Percentiles rank a stretch among this genome's conserved stretches.
Evolutionary conservation across 345 rosid species (phyloP).

Genomic region (Eutrema japonicum): DNA sequence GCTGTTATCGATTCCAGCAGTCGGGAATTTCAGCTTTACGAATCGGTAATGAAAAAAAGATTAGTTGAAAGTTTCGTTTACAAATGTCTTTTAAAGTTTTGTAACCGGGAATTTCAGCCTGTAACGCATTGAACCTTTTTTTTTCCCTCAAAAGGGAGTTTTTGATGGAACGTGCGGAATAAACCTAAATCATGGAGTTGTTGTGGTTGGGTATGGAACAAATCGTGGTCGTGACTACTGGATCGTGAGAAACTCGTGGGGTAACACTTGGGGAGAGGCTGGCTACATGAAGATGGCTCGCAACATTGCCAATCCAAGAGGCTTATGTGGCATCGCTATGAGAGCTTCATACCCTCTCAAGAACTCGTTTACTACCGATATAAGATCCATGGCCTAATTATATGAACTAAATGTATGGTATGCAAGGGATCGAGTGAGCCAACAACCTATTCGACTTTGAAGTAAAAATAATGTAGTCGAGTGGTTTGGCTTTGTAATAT

Average conservation of each 20-base stretch:
- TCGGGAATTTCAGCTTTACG: constrained; percentile 47
- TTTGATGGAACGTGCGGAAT: constrained; percentile 33
- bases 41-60: neutral
- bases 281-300: constrained; percentile 78
- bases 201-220: constrained; percentile 78
- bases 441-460: neutral
- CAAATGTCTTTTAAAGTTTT: neutral
- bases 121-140: no score
- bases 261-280: constrained; percentile 68
- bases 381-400: constrained; percentile 28
- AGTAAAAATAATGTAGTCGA: constrained; percentile 5
- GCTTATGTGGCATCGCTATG: constrained; percentile 83
- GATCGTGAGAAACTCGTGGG: constrained; percentile 90
- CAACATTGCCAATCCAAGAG: constrained; percentile 49
- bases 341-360: constrained; percentile 84
- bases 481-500: neutral
- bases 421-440: neutral
- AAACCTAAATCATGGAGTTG: constrained; percentile 75
- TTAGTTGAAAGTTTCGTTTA: neutral
- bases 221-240: constrained; percentile 68
- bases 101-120: neutral
- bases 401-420: neutral
- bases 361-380: constrained; percentile 26
- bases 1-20: constrained; percentile 76
- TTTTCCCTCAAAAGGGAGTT: constrained; percentile 10